These are phyloP conservation scores for Hippophae gyantsensis DNA, from an alignment of 306 rosid species.

Conservation along the genomic window DNA sequence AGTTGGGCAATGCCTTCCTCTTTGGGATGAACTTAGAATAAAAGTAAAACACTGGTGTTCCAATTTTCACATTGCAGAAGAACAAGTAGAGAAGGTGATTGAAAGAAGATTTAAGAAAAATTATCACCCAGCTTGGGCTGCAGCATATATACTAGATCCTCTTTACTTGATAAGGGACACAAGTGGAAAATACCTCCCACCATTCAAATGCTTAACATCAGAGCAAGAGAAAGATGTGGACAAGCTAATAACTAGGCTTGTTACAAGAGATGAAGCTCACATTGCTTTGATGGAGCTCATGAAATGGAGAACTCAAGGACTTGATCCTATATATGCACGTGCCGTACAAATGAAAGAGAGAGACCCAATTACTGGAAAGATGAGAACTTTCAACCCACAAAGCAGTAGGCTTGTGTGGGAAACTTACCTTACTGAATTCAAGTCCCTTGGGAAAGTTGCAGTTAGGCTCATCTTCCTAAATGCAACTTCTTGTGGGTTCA, in stretches of 20 bases:
- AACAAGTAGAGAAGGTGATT: conserved; percentile 20
- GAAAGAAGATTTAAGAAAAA: conserved; percentile 27
- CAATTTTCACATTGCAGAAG: conserved; percentile 17
- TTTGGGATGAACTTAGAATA: conserved; percentile 70
- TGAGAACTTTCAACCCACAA: conserved; percentile 37
- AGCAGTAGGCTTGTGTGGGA: conserved; percentile 49
- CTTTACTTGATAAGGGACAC: conserved; percentile 23
- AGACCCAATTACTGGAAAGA: conserved; percentile 33
- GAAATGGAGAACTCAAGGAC: conserved; percentile 54
- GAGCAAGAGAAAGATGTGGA: conserved; percentile 48
- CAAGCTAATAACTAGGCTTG: conserved; percentile 43
- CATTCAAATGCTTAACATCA: conserved; percentile 25
- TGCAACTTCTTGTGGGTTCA: conserved; percentile 39
- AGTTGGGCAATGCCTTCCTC: conserved; percentile 75
- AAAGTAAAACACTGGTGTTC: conserved; percentile 59
- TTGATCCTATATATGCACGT: conserved; percentile 41
- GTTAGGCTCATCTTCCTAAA: conserved; percentile 42
- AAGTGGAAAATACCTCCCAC: conserved; percentile 28
- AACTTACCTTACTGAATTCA: conserved; percentile 41
- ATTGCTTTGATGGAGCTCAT: conserved; percentile 42
- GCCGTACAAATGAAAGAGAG: conserved; percentile 44
- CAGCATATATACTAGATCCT: conserved; percentile 29
- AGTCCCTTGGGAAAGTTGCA: conserved; percentile 37
- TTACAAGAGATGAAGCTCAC: conserved; percentile 42
- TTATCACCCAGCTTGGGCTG: conserved; percentile 37